Percentiles rank a stretch among this genome's conserved stretches.
Evolutionary conservation across 78 protist species (phyloP).

Genomic region (Speleostelium caveatum): DNA sequence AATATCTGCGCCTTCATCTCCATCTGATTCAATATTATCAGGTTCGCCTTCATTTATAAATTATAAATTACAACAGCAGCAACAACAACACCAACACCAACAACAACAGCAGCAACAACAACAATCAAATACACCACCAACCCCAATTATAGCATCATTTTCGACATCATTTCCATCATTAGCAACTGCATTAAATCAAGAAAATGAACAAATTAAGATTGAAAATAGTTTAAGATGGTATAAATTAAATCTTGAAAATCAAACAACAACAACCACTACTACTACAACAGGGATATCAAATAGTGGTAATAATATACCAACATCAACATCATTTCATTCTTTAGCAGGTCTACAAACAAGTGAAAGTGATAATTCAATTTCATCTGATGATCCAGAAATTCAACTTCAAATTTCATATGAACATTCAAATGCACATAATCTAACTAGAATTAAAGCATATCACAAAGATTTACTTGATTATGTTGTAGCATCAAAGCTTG

Average conservation of each 20-base stretch:
- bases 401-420: conserved; percentile 66
- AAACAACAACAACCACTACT: neutral
- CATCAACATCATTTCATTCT: neutral
- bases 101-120: neutral
- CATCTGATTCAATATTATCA: conserved; percentile 8
- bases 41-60: conserved; percentile 65
- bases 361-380: conserved; percentile 29
- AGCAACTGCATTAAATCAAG: conserved; percentile 17
- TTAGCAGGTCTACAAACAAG: neutral
- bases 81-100: neutral
- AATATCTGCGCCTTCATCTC: conserved; percentile 17
- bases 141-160: conserved; percentile 3
- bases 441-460: conserved; percentile 18
- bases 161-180: conserved; percentile 57
- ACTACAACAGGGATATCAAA: neutral
- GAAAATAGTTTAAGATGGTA: conserved; percentile 67
- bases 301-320: no score
- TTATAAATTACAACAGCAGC: neutral
- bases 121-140: neutral
- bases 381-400: conserved; percentile 48
- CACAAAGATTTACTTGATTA: conserved; percentile 55
- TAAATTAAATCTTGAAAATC: conserved; percentile 14
- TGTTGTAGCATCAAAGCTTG: conserved; percentile 27
- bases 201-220: neutral
- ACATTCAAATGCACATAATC: conserved; percentile 22